Percentiles rank a stretch among this genome's conserved stretches.
Conservation (phyloP, 2,329 filamentous ascomycete genomes). For the Penicillium brasilianum region DNA sequence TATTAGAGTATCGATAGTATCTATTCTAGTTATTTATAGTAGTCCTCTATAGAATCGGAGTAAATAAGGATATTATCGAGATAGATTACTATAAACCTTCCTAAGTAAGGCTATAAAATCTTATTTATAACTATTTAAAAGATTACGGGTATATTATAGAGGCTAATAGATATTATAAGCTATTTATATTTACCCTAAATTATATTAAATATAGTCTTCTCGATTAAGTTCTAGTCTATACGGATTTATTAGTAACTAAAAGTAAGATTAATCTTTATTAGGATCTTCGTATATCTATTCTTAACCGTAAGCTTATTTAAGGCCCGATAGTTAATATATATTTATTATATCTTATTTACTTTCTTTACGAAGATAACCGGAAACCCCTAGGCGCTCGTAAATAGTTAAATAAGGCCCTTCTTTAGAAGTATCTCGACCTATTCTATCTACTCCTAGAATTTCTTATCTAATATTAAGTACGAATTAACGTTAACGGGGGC, state of each 20-base stretch:
- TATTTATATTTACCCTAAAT: not conserved
- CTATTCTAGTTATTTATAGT: not conserved
- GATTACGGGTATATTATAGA: not conserved
- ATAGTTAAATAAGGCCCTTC: too few relatives aligned
- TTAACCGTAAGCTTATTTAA: too few relatives aligned
- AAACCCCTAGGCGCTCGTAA: not conserved
- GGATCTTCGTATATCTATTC: not conserved
- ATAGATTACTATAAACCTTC: not conserved
- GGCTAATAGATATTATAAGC: not conserved
- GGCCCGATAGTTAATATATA: slow-evolving; percentile 1
- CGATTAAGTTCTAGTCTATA: not conserved
- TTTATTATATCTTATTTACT: not conserved
- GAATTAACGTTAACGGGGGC: too few relatives aligned
- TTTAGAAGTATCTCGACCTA: too few relatives aligned
- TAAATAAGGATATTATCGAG: not conserved
- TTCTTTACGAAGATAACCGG: not conserved
- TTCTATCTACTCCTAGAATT: too few relatives aligned
- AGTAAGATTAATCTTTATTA: not conserved
- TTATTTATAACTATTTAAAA: too few relatives aligned
- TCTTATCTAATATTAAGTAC: too few relatives aligned
- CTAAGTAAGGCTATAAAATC: not conserved
- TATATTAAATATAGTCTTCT: too few relatives aligned
- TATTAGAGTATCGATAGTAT: not conserved
- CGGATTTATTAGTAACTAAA: not conserved
- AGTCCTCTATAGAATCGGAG: not conserved